These are phyloP conservation scores for Phytophthora tubulina DNA, from an alignment of 352 stramenopile species.

Conservation along the genomic window DNA sequence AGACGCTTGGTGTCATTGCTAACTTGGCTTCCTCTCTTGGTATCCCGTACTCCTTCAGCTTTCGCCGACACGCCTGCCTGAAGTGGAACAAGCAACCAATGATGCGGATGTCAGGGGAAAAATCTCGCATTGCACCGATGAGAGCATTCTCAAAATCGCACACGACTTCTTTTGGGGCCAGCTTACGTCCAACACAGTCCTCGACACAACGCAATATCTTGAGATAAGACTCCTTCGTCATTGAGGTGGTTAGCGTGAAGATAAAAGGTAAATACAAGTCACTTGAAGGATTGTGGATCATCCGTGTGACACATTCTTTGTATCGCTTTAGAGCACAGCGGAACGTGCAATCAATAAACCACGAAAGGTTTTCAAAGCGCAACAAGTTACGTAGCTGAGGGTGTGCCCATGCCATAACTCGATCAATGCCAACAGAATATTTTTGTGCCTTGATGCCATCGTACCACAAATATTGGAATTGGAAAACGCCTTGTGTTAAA, in stretches of 20 bases:
- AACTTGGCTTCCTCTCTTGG: conserved; percentile 1
- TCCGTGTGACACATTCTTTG: conserved; percentile 12
- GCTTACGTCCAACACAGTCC: background rate
- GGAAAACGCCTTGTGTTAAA: conserved; percentile 1
- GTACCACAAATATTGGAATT: conserved; percentile 12
- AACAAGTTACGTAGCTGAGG: conserved; percentile 14
- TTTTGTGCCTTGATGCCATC: conserved; percentile 12
- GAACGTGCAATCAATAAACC: conserved; percentile 15
- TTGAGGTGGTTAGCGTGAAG: background rate
- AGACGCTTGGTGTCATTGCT: conserved; percentile 2
- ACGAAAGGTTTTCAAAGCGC: conserved; percentile 7
- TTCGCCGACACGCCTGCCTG: conserved; percentile 6
- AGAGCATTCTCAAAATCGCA: conserved; percentile 8
- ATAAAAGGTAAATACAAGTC: conserved; percentile 1
- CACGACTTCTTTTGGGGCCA: conserved; percentile 1
- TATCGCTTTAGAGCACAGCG: background rate
- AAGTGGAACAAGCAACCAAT: conserved; percentile 14
- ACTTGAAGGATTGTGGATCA: conserved; percentile 2
- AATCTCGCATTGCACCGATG: conserved; percentile 4
- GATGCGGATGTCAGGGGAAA: conserved; percentile 3
- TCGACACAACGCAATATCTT: background rate
- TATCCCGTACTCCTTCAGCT: conserved; percentile 4
- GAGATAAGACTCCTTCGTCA: background rate
- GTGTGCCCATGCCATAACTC: background rate
- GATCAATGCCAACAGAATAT: background rate